A percentile compares a stretch with the other conserved stretches of the same genome.
phyloP scores from a whole-genome alignment of 768 basidiomycete species.

The Guyanaporus albipodus region DNA sequence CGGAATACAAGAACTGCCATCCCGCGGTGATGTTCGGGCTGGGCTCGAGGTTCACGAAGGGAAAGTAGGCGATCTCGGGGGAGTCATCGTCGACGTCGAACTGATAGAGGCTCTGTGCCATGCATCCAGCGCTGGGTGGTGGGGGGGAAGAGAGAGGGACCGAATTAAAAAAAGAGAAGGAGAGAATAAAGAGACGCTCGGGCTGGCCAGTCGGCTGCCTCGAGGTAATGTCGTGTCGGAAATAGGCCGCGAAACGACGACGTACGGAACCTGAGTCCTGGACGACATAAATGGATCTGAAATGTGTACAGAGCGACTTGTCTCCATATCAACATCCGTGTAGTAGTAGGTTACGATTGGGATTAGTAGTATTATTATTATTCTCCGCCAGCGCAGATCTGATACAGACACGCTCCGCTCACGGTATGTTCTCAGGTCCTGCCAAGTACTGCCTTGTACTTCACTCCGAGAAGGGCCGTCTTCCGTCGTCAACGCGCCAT shows the following conservation, averaged over 20 bases:
- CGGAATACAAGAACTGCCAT: conserved; percentile 64
- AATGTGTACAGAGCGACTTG: neutral
- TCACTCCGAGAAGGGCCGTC: neutral
- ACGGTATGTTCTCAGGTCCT: neutral
- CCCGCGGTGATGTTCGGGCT: conserved; percentile 48
- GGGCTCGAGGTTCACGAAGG: conserved; percentile 53
- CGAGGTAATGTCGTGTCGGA: conserved; percentile 29
- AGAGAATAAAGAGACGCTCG: conserved; percentile 16
- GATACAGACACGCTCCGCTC: neutral
- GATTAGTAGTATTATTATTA: too few relatives aligned
- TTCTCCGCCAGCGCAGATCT: conserved; percentile 2
- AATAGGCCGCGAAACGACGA: conserved; percentile 13
- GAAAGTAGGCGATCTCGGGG: conserved; percentile 56
- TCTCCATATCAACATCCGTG: conserved; percentile 25
- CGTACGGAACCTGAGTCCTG: neutral
- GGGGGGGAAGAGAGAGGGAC: too few relatives aligned
- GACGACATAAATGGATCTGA: neutral
- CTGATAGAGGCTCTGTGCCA: conserved; percentile 26
- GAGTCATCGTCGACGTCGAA: conserved; percentile 65
- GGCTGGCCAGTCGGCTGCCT: conserved; percentile 24
- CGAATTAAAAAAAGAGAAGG: too few relatives aligned
- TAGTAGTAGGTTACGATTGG: too few relatives aligned
- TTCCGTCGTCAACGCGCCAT: neutral
- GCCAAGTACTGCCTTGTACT: neutral
- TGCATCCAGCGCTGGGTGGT: conserved; percentile 29